Conservation (phyloP, 768 basidiomycete species). For the Amanita pallidorosea region DNA sequence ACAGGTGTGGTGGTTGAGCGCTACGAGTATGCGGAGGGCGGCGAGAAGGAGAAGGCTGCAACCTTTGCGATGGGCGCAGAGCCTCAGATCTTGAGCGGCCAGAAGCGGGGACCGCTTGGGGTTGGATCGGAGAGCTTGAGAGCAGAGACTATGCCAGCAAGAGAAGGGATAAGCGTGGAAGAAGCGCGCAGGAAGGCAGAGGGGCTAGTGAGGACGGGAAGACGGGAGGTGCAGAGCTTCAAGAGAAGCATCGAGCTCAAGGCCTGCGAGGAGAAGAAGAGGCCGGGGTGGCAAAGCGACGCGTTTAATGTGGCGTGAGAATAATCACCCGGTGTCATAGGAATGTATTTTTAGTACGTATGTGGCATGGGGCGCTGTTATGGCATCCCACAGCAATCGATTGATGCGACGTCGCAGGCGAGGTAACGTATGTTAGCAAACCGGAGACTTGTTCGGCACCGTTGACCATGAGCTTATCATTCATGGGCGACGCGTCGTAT, state of each 20-base stretch:
- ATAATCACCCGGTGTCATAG: not conserved
- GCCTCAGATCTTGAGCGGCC: constrained; percentile 60
- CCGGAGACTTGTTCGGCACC: not conserved
- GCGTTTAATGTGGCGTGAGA: constrained; percentile 28
- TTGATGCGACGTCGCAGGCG: not conserved
- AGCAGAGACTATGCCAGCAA: constrained; percentile 20
- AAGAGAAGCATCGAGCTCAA: constrained; percentile 32
- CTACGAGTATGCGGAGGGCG: constrained; percentile 14
- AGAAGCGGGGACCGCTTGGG: constrained; percentile 59
- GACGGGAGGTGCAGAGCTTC: constrained; percentile 29
- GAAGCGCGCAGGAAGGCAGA: constrained; percentile 6
- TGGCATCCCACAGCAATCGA: not conserved
- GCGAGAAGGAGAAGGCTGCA: constrained; percentile 15
- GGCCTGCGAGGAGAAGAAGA: constrained; percentile 22
- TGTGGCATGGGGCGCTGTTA: not conserved
- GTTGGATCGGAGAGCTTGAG: constrained; percentile 32
- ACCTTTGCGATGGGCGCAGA: constrained; percentile 60
- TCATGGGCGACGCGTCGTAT: not conserved
- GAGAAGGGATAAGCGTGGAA: constrained; percentile 17
- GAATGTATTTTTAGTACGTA: not conserved
- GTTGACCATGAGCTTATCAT: not conserved
- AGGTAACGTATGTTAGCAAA: not conserved
- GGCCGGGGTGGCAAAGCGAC: constrained; percentile 35
- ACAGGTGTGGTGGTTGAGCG: constrained; percentile 54
- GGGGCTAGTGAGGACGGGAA: constrained; percentile 14